phyloP scores from a whole-genome alignment of 495 filamentous ascomycete species.

The Penicillium atrosanguineum region DNA sequence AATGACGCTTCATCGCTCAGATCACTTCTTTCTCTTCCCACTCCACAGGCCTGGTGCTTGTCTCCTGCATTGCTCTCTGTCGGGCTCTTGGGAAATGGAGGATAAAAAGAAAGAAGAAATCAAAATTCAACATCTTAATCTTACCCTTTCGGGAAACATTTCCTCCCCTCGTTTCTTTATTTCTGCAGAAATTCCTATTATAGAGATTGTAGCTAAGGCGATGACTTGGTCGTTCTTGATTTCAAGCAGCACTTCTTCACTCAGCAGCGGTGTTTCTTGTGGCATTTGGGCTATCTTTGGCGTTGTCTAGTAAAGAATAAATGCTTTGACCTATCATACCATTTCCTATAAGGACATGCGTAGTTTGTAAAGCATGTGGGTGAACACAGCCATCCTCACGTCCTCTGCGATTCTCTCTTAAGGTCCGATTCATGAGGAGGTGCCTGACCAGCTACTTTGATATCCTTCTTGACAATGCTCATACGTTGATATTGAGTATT shows the following conservation, averaged over 20 bases:
- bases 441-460: no score
- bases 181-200: slow-evolving; percentile 3
- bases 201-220: slow-evolving; percentile 10
- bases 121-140: slow-evolving; percentile 40
- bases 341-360: no score
- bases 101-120: slow-evolving; percentile 20
- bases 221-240: slow-evolving; percentile 1
- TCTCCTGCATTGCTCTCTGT: slow-evolving; percentile 3
- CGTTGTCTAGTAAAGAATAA: not conserved
- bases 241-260: slow-evolving; percentile 2
- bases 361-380: no score
- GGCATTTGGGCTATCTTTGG: not conserved
- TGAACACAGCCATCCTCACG: no score
- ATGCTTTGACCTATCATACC: not conserved
- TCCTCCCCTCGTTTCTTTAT: slow-evolving; percentile 8
- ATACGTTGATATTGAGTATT: no score
- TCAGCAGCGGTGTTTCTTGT: slow-evolving; percentile 7
- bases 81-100: not conserved
- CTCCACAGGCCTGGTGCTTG: slow-evolving; percentile 21
- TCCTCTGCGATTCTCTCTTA: no score
- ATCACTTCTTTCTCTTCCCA: slow-evolving; percentile 24
- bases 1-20: slow-evolving; percentile 32
- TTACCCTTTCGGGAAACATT: slow-evolving; percentile 9
- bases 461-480: no score
- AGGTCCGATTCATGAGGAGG: no score